Evolutionary conservation across 2,329 filamentous ascomycete genomes (phyloP).

Genomic region (Berkeleyomyces basicola): DNA sequence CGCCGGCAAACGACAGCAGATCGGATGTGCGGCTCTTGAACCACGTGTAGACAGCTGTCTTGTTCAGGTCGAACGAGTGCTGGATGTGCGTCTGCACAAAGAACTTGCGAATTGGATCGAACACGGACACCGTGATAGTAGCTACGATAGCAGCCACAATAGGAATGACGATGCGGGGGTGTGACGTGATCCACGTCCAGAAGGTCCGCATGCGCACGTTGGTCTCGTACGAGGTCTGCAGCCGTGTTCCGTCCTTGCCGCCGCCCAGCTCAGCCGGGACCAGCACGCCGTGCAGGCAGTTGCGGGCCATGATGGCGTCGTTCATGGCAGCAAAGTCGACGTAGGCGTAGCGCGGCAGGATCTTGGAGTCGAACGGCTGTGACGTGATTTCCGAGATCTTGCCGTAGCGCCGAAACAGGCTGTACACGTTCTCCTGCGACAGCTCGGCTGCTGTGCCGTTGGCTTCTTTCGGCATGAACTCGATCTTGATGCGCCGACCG

Average conservation of each 20-base stretch:
- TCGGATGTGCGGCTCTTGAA: slow-evolving; percentile 56
- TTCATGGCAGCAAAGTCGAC: slow-evolving; percentile 59
- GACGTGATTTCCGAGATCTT: slow-evolving; percentile 74
- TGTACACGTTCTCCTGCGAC: slow-evolving; percentile 74
- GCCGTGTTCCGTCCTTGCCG: slow-evolving; percentile 55
- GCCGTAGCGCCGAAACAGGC: slow-evolving; percentile 75
- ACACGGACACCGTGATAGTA: slow-evolving; percentile 68
- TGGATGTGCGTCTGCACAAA: slow-evolving; percentile 84
- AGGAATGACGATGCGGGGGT: slow-evolving; percentile 79
- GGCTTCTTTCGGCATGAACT: slow-evolving; percentile 55
- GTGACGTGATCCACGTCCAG: slow-evolving; percentile 71
- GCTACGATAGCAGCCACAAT: slow-evolving; percentile 65
- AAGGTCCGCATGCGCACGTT: slow-evolving; percentile 62
- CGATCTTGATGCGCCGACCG: slow-evolving; percentile 57
- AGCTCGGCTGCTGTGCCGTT: slow-evolving; percentile 45
- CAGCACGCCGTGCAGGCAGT: slow-evolving; percentile 76
- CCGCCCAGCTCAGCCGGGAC: slow-evolving; percentile 54
- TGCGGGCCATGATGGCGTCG: slow-evolving; percentile 74
- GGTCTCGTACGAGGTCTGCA: slow-evolving; percentile 72
- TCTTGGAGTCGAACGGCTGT: slow-evolving; percentile 74
- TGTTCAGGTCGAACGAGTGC: slow-evolving; percentile 53
- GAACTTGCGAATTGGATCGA: slow-evolving; percentile 86
- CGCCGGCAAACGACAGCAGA: slow-evolving; percentile 39
- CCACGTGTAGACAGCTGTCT: slow-evolving; percentile 65
- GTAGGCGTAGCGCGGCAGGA: slow-evolving; percentile 62